Evolutionary conservation across 2,329 filamentous ascomycete genomes (phyloP).

Genomic region (Neospermospora avenae): DNA sequence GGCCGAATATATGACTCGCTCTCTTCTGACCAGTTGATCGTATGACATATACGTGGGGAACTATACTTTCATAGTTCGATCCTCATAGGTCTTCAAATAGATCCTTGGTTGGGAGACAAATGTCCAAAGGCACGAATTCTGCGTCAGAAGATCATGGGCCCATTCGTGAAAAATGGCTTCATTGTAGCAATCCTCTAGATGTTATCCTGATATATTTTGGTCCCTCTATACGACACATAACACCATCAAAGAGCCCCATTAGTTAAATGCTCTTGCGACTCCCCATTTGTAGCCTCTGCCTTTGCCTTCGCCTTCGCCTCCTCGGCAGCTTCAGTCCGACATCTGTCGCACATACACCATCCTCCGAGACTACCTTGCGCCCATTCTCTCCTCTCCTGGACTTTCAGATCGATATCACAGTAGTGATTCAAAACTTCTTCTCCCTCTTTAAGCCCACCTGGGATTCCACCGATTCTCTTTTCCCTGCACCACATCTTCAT

Average conservation of each 20-base stretch:
- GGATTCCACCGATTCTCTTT: conserved; percentile 49
- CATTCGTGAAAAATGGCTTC: no score
- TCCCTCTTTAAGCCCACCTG: conserved; percentile 66
- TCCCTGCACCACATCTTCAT: conserved; percentile 68
- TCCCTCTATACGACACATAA: background rate
- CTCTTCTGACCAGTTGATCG: no score
- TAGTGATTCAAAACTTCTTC: conserved; percentile 94
- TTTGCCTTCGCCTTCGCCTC: conserved; percentile 19
- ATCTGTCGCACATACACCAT: conserved; percentile 81
- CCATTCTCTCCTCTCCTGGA: conserved; percentile 84
- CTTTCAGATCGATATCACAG: conserved; percentile 77
- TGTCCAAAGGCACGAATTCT: no score
- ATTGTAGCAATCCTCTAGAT: no score
- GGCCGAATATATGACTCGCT: no score
- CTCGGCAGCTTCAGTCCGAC: conserved; percentile 64
- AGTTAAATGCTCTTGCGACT: background rate
- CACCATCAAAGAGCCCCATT: background rate
- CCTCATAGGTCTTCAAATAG: no score
- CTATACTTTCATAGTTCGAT: no score
- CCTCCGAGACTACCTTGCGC: conserved; percentile 83
- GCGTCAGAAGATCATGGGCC: no score
- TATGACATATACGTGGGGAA: no score
- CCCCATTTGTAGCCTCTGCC: background rate
- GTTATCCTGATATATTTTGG: background rate
- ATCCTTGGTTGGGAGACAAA: no score